phyloP scores from a whole-genome alignment of 1,284 basidiomycete species.

The Ceratobasidium sp. region DNA sequence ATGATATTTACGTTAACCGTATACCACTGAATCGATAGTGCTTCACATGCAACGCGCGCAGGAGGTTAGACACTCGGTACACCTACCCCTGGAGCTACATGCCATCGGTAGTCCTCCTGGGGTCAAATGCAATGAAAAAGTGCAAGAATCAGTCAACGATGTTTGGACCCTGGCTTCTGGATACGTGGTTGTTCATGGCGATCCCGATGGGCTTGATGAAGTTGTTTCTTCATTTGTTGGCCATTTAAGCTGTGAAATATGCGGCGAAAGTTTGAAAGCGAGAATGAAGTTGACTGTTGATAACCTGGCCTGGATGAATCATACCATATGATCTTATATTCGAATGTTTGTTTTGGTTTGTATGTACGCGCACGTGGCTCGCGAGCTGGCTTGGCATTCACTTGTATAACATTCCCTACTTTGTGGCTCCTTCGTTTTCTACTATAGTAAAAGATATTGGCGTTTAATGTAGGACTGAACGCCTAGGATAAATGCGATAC shows the following conservation, averaged over 20 bases:
- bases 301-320: slow-evolving; percentile 7
- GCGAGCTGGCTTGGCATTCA: not conserved
- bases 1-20: not conserved
- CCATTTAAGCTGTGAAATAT: slow-evolving; percentile 3
- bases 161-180: slow-evolving; percentile 48
- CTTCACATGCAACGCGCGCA: slow-evolving; percentile 65
- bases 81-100: slow-evolving; percentile 72
- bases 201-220: slow-evolving; percentile 2
- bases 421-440: not conserved
- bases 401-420: no score
- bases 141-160: slow-evolving; percentile 34
- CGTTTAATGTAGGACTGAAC: not conserved
- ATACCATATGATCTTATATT: slow-evolving; percentile 10
- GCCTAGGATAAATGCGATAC: not conserved
- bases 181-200: slow-evolving; percentile 34
- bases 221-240: not conserved
- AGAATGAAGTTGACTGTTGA: not conserved
- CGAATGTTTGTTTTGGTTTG: not conserved
- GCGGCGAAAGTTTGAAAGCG: slow-evolving; percentile 5
- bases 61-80: slow-evolving; percentile 63
- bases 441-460: not conserved
- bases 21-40: slow-evolving; percentile 50
- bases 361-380: not conserved
- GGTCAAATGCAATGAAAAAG: slow-evolving; percentile 37
- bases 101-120: slow-evolving; percentile 56